Evolutionary conservation across 2,329 filamentous ascomycete species (phyloP).

Genomic region (Aspergillus sp.): DNA sequence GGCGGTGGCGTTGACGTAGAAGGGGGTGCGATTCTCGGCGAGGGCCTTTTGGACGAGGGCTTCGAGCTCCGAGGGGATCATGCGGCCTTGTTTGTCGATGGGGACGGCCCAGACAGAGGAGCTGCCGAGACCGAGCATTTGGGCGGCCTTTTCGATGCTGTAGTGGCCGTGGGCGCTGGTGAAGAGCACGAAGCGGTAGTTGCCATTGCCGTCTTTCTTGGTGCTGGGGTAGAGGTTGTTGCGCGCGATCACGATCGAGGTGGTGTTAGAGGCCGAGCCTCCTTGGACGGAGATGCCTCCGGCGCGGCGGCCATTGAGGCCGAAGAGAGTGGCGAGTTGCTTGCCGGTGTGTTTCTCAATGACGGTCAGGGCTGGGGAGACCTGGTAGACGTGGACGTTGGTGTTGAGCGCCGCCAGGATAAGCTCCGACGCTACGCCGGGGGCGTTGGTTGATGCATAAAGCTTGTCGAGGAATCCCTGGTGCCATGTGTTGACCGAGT

Average conservation of each 20-base stretch:
- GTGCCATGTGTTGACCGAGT: conserved; percentile 98
- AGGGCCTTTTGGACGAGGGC: conserved; percentile 64
- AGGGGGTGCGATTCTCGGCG: conserved; percentile 71
- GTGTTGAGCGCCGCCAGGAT: conserved; percentile 86
- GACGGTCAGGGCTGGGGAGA: conserved; percentile 82
- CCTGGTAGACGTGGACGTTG: conserved; percentile 91
- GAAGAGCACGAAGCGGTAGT: conserved; percentile 73
- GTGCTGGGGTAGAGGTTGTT: conserved; percentile 81
- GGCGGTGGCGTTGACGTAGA: conserved; percentile 94
- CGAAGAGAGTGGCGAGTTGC: conserved; percentile 74
- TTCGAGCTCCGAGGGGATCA: conserved; percentile 68
- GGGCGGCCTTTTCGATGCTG: conserved; percentile 90
- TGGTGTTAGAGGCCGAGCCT: conserved; percentile 80
- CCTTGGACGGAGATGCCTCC: conserved; percentile 78
- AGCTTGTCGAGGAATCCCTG: conserved; percentile 96
- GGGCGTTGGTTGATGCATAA: conserved; percentile 85
- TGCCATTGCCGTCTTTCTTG: conserved; percentile 70
- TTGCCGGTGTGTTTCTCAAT: conserved; percentile 82
- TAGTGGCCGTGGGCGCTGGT: conserved; percentile 92
- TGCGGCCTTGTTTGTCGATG: conserved; percentile 71
- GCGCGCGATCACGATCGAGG: conserved; percentile 81
- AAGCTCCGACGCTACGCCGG: conserved; percentile 82
- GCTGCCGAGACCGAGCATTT: conserved; percentile 81
- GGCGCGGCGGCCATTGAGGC: conserved; percentile 66
- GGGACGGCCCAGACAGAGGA: conserved; percentile 72